Percentiles rank a stretch among this genome's conserved stretches.
Conservation (phyloP, 257 asterid species). For the Primulina tabacum region DNA sequence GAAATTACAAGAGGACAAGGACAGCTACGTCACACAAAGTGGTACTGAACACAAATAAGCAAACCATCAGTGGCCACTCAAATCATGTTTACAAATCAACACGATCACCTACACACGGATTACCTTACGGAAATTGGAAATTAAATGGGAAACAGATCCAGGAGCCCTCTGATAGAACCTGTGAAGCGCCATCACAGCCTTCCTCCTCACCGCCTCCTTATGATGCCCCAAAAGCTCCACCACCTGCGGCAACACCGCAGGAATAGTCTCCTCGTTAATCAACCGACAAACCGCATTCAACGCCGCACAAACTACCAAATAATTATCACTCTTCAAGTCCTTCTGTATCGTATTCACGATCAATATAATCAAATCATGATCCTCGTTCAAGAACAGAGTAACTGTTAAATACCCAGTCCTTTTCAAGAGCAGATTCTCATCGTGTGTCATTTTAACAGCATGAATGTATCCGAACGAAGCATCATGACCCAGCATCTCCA, state of each 20-base stretch:
- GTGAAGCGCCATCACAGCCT: conserved; percentile 97
- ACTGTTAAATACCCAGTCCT: conserved; percentile 93
- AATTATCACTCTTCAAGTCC: conserved; percentile 92
- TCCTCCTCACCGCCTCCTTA: conserved; percentile 94
- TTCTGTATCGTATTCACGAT: conserved; percentile 96
- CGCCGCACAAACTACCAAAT: conserved; percentile 83
- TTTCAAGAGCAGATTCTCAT: conserved; percentile 67
- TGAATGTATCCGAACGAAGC: conserved; percentile 95
- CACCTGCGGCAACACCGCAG: conserved; percentile 91
- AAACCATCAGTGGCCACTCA: neutral
- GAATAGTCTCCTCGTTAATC: conserved; percentile 99
- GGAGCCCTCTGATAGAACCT: conserved; percentile 85
- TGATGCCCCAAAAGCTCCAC: conserved; percentile 79
- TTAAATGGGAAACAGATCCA: conserved; percentile 73
- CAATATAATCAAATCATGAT: conserved; percentile 91
- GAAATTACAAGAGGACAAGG: too few species aligned
- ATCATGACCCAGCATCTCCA: conserved; percentile 97
- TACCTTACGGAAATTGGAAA: conserved; percentile 91
- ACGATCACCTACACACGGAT: neutral
- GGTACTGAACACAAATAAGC: neutral
- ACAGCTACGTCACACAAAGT: neutral
- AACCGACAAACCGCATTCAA: conserved; percentile 84
- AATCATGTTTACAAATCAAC: too few species aligned
- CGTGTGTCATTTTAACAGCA: conserved; percentile 98
- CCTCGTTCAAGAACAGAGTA: conserved; percentile 83